phyloP scores from a whole-genome alignment of 108 stramenopile species.

The Asterionellopsis glacialis region DNA sequence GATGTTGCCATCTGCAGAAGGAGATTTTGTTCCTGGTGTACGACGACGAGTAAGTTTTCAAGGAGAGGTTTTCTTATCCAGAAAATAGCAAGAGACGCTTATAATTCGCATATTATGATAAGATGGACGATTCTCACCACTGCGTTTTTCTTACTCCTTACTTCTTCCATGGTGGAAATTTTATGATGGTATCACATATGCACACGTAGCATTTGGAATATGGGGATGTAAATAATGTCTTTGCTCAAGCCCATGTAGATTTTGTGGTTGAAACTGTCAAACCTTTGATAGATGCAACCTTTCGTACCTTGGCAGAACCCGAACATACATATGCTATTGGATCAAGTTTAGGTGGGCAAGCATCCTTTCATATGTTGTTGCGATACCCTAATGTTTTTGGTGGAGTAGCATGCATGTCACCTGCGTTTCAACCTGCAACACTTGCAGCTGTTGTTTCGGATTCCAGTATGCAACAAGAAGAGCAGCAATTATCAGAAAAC shows the following conservation, averaged over 20 bases:
- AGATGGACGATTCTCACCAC: background rate
- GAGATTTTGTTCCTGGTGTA: conserved; percentile 31
- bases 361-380: conserved; percentile 48
- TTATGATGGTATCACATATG: no score
- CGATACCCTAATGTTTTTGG: conserved; percentile 60
- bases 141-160: background rate
- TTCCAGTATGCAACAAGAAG: no score
- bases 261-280: conserved; percentile 60
- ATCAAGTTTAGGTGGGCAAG: conserved; percentile 66
- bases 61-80: background rate
- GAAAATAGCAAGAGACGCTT: background rate
- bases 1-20: conserved; percentile 24
- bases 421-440: conserved; percentile 55
- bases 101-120: background rate
- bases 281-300: conserved; percentile 43
- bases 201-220: conserved; percentile 67
- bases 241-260: conserved; percentile 60
- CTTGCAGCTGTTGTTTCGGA: conserved; percentile 32
- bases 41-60: conserved; percentile 22
- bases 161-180: no score
- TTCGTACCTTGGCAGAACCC: conserved; percentile 36
- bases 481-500: conserved; percentile 11
- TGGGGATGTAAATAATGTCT: conserved; percentile 42
- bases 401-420: conserved; percentile 61
- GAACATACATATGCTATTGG: conserved; percentile 46